phyloP scores from a whole-genome alignment of 23 red algal genomes.

The Gracilaria domingensis region DNA sequence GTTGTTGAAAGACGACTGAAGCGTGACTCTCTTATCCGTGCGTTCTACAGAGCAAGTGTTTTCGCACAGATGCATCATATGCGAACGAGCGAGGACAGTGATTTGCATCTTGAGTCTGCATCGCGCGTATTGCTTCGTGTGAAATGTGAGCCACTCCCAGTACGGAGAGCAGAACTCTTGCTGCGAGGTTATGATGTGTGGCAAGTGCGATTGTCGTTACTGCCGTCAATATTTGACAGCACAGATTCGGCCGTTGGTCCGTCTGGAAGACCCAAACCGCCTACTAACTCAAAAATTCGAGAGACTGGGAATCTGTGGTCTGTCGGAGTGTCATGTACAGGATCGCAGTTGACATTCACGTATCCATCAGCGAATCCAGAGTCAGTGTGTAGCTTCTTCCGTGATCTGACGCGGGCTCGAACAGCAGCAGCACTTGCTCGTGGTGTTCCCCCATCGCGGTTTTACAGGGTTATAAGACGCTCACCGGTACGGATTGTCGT shows the following conservation, averaged over 20 bases:
- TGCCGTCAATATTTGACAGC: slow-evolving; percentile 82
- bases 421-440: slow-evolving; percentile 78
- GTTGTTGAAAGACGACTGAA: slow-evolving; percentile 76
- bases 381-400: slow-evolving; percentile 85
- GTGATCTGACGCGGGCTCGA: slow-evolving; percentile 74
- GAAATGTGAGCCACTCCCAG: slow-evolving; percentile 85
- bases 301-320: slow-evolving; percentile 70
- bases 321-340: slow-evolving; percentile 77
- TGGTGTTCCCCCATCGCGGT: slow-evolving; percentile 75
- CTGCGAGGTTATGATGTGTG: slow-evolving; percentile 76
- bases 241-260: slow-evolving; percentile 40
- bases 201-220: slow-evolving; percentile 78
- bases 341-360: slow-evolving; percentile 80
- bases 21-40: slow-evolving; percentile 77
- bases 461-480: slow-evolving; percentile 65
- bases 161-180: slow-evolving; percentile 69
- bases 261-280: slow-evolving; percentile 11
- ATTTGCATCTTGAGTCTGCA: slow-evolving; percentile 73
- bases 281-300: slow-evolving; percentile 8
- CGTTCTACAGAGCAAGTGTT: slow-evolving; percentile 72
- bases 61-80: slow-evolving; percentile 65
- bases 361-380: slow-evolving; percentile 81
- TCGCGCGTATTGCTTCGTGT: slow-evolving; percentile 68
- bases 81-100: slow-evolving; percentile 55
- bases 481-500: slow-evolving; percentile 84